Conservation (phyloP, 495 filamentous ascomycete genomes). For the Usnea hakonensis region DNA sequence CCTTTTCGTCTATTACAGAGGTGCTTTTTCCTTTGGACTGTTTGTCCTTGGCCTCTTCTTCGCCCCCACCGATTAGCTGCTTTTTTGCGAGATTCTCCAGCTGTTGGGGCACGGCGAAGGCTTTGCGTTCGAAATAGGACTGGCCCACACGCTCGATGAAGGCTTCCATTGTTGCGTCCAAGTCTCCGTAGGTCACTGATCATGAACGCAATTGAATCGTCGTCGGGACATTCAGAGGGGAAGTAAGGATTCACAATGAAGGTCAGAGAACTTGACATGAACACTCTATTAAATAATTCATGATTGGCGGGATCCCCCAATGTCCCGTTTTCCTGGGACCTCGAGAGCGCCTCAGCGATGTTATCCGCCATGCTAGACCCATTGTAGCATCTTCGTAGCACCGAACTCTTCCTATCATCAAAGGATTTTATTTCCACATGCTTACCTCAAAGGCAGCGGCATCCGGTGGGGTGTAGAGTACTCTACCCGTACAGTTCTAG, state of each 20-base stretch:
- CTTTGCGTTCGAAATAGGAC: slow-evolving; percentile 20
- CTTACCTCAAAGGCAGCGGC: too few relatives aligned
- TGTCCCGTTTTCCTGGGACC: background rate
- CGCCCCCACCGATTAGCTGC: slow-evolving; percentile 13
- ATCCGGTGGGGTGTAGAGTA: too few relatives aligned
- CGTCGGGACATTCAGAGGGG: background rate
- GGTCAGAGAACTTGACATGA: background rate
- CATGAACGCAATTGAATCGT: background rate
- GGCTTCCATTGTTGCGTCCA: background rate
- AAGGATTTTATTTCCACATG: too few relatives aligned
- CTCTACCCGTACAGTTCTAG: too few relatives aligned
- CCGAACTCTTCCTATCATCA: too few relatives aligned
- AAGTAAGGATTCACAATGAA: background rate
- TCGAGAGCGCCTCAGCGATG: background rate
- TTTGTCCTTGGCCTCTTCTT: background rate
- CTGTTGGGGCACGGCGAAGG: slow-evolving; percentile 19
- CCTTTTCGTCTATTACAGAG: background rate
- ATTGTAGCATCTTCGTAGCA: too few relatives aligned
- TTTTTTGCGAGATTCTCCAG: slow-evolving; percentile 20
- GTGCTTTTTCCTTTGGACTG: background rate
- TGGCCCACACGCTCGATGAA: slow-evolving; percentile 21
- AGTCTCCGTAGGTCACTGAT: background rate
- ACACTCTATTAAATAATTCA: background rate
- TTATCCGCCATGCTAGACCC: background rate
- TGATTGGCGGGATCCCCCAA: background rate